Percentiles rank a stretch among this genome's conserved stretches.
These are phyloP conservation scores for Yarrowia galli DNA, from an alignment of 1,139 yeast genomes.

Conservation along the genomic window DNA sequence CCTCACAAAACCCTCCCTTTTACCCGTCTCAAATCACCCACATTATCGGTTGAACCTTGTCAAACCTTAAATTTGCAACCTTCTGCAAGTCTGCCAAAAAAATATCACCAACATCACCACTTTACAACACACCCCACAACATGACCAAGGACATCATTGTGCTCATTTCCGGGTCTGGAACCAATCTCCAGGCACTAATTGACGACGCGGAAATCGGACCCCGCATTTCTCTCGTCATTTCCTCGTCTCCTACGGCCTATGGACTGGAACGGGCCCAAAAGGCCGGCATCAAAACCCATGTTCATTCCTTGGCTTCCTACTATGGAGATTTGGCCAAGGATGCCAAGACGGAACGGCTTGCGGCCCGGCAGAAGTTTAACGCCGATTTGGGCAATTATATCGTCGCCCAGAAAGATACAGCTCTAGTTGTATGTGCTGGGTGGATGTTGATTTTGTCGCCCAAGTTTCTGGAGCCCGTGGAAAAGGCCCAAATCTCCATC, in stretches of 20 bases:
- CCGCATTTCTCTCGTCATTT: conserved; percentile 73
- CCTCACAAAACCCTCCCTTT: not conserved
- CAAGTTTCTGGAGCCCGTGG: conserved; percentile 71
- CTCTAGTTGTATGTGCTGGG: conserved; percentile 94
- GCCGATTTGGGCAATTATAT: conserved; percentile 75
- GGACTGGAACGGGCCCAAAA: conserved; percentile 81
- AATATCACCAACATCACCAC: not conserved
- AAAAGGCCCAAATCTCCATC: conserved; percentile 68
- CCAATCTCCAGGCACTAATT: conserved; percentile 90
- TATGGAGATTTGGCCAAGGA: conserved; percentile 76
- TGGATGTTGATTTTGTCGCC: conserved; percentile 95
- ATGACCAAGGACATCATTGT: conserved; percentile 60
- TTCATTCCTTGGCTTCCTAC: conserved; percentile 74
- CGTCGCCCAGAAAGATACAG: conserved; percentile 54
- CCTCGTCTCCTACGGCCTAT: conserved; percentile 82
- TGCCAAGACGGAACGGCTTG: conserved; percentile 60
- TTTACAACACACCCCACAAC: not conserved
- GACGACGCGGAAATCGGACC: conserved; percentile 65
- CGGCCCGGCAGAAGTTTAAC: conserved; percentile 75
- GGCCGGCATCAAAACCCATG: conserved; percentile 70
- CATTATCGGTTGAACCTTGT: not conserved
- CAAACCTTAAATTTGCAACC: not conserved
- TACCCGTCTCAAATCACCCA: not conserved
- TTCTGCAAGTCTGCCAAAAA: too few relatives aligned
- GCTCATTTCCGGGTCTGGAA: conserved; percentile 91